phyloP scores from a whole-genome alignment of 2,329 filamentous ascomycete genomes.

The Nectriaceae sp. region DNA sequence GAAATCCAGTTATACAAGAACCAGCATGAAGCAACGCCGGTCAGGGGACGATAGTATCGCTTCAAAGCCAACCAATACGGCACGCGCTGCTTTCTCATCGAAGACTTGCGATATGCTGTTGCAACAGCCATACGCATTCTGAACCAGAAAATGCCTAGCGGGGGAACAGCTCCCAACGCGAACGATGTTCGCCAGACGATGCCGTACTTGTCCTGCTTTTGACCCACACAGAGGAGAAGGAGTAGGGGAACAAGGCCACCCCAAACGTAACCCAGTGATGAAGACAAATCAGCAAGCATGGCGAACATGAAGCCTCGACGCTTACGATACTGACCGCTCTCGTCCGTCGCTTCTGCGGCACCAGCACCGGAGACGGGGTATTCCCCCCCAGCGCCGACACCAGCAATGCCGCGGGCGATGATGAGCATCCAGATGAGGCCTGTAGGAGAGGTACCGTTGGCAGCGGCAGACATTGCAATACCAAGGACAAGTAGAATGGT shows the following conservation, averaged over 20 bases:
- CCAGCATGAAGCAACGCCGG: conserved; percentile 51
- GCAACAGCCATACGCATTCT: conserved; percentile 53
- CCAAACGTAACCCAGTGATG: conserved; percentile 52
- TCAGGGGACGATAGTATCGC: conserved; percentile 50
- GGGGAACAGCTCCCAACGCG: conserved; percentile 51
- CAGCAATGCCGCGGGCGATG: conserved; percentile 41
- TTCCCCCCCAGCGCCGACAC: conserved; percentile 49
- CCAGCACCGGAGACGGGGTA: conserved; percentile 53
- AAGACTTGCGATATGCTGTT: conserved; percentile 48
- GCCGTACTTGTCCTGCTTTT: conserved; percentile 41
- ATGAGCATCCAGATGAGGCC: conserved; percentile 56
- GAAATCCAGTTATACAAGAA: conserved; percentile 57
- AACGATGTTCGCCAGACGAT: conserved; percentile 54
- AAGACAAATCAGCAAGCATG: conserved; percentile 53
- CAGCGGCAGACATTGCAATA: conserved; percentile 47
- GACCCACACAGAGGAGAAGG: conserved; percentile 49
- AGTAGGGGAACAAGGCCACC: conserved; percentile 51
- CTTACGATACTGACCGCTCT: conserved; percentile 44
- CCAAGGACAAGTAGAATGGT: conserved; percentile 49
- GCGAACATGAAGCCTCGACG: conserved; percentile 57
- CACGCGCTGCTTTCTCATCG: conserved; percentile 45
- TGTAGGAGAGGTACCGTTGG: conserved; percentile 37
- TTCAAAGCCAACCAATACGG: conserved; percentile 51
- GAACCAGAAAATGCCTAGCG: conserved; percentile 54
- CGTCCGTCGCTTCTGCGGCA: conserved; percentile 56